Evolutionary conservation across 306 rosid species (phyloP), one percentile per base, ranked within the genome.

Genomic region (Vigna angularis): DNA sequence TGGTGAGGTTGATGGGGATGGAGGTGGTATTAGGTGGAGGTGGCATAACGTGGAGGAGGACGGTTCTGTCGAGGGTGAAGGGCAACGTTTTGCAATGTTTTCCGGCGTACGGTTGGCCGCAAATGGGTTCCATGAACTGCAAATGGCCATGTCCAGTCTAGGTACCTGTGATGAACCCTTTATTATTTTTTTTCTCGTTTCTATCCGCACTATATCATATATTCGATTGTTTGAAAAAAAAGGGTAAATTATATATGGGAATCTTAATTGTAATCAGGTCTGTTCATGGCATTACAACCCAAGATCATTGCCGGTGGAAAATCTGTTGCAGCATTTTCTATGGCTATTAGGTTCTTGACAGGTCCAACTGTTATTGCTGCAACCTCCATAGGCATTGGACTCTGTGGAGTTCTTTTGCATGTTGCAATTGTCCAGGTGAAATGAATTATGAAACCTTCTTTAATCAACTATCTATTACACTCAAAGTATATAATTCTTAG

Each of bases 321-420:
- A 86, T 85, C 90, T 14, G 96, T 91, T 36, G 98, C 98, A 38
- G 77, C 96, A 45, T 91, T 91, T 93, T 84, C 97, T 78, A 91
- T 93, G 97, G 97, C 97, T 26, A 97, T 93, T 42, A 85, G 98
- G 81, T 93, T 93, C 88, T 82, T 93, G 78, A 90, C 90, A 2
- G 98, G 97, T 38, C 98, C 98, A 3, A 96, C 97, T 61, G 98
- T 93, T 20, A 91, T 90, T 50, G 98, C 98, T 0, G 97, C 98
- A 6, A 83, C 91, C 58, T 87, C 98, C 14, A 88, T 93, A 7
- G 96, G 90, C 47, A 69, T 82, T 4, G 98, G 97, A 57, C 72
- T 93, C 44, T 93, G 97, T 11, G 98, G 98, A 61, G 85, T 83
- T 81, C 98, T 90, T 58, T 78, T 93, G 72, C 98, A 93, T 83